phyloP scores from a whole-genome alignment of 176 grass and related monocot genomes.

The Bothriochloa decipiens region DNA sequence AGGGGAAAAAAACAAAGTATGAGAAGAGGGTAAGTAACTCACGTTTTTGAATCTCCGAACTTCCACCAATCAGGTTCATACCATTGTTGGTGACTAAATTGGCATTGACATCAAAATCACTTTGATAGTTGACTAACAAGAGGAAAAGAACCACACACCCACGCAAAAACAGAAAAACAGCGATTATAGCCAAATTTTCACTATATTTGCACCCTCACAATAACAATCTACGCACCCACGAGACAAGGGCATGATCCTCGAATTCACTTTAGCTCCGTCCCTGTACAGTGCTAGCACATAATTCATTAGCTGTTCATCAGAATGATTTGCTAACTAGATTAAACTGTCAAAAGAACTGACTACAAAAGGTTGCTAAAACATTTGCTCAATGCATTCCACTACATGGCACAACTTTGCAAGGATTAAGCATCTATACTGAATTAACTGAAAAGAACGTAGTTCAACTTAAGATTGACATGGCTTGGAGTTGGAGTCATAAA shows the following conservation, averaged over 20 bases:
- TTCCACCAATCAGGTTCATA: constrained; percentile 99
- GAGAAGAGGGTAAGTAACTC: constrained; percentile 43
- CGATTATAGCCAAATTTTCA: too few relatives aligned
- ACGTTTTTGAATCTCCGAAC: constrained; percentile 95
- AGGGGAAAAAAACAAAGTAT: constrained; percentile 8
- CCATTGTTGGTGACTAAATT: constrained; percentile 86
- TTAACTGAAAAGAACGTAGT: constrained; percentile 5
- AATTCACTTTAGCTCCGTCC: too few relatives aligned
- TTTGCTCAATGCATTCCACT: background rate
- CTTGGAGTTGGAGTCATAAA: constrained; percentile 12
- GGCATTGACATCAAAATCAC: background rate
- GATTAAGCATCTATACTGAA: constrained; percentile 27
- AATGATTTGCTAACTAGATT: constrained; percentile 16
- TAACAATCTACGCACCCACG: too few relatives aligned
- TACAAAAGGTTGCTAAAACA: background rate
- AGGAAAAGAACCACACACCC: background rate
- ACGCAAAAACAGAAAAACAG: too few relatives aligned
- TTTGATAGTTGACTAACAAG: constrained; percentile 18
- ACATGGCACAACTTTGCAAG: constrained; percentile 10
- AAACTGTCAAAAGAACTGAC: constrained; percentile 5
- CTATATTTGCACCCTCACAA: background rate
- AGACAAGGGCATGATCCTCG: too few relatives aligned
- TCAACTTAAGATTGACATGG: background rate
- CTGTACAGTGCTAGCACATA: background rate
- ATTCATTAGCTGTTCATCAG: background rate